Base-by-base conservation (phyloP, 129 eudicot species). In the Saposhnikovia divaricata region DNA sequence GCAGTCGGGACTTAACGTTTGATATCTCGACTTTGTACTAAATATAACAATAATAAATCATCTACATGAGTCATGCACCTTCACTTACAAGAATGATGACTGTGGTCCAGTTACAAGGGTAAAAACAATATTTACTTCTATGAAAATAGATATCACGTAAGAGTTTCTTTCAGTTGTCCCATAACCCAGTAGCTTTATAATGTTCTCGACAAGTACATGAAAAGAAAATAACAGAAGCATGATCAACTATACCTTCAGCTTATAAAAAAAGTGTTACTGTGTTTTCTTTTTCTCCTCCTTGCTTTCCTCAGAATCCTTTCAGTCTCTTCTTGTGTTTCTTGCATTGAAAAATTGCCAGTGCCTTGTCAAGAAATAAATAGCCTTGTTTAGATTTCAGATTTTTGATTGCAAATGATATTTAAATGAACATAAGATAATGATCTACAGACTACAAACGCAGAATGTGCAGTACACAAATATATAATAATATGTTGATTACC, bases 211-310 rank as follows among this genome's bases (percentile, higher is more conserved):
- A 28, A 53, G 23, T 38, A 61, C 38, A 61, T 48, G 50, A 42
- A 72, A 71, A 78, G 50, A 76, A 46, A n/a, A 72, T 73, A 66
- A 86, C 78, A 43, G 48, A 10, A 39, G 50, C 50, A 72, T 42
- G 15, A 55, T 44, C 68, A 77, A n/a, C 50, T 82, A 74, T 74
- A 88, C 93, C 86, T 84, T 93, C 87, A 93, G 77, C 84, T 65
- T 80, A 91, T 86, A 75, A 91, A 51, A 74, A 92, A 88, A n/a
- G 87, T 81, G 76, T 83, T 85, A 79, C 85, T 38, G 63, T 82
- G 69, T 84, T 91, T 94, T 86, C 98, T 90, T 85, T 94, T 94
- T 85, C 93, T 86, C 76, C 96, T 88, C 85, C 98, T 88, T 79
- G 98, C 97, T 88, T 83, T 91, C 90, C 90, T 86, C 78, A 94